Evolutionary conservation across 176 grass and related monocot species (phyloP).

Genomic region (Oryza nivara): DNA sequence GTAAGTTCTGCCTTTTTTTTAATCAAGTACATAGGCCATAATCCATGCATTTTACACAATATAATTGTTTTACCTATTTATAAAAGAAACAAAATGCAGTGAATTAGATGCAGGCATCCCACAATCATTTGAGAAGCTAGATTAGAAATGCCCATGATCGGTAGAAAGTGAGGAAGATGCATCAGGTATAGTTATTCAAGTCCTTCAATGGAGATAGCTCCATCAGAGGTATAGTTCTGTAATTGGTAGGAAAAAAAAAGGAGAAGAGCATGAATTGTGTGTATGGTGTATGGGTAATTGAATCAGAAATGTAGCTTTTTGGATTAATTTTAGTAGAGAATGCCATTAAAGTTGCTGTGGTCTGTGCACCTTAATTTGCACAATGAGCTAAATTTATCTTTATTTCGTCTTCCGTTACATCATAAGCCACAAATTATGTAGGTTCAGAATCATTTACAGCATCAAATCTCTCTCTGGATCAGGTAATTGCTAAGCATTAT

Average conservation of each 20-base stretch:
- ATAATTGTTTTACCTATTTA: neutral
- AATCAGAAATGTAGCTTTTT: neutral
- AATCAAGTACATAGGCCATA: neutral
- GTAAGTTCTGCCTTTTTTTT: constrained; percentile 4
- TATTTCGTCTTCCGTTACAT: neutral
- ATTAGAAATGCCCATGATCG: neutral
- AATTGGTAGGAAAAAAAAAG: too few species aligned
- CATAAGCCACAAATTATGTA: neutral
- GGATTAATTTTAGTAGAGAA: neutral
- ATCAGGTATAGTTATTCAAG: neutral
- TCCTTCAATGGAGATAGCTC: neutral
- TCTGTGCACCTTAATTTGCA: neutral
- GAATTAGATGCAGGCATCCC: neutral
- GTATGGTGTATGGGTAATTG: neutral
- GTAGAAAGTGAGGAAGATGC: neutral
- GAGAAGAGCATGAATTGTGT: neutral
- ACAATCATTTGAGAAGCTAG: neutral
- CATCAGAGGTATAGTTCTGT: neutral
- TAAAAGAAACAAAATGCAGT: neutral
- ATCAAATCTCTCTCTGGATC: neutral
- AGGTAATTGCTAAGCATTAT: constrained; percentile 48
- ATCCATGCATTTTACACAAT: neutral
- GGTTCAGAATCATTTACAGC: neutral
- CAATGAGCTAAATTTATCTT: neutral
- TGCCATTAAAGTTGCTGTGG: neutral